A percentile compares a stretch with the other conserved stretches of the same genome.
Conservation (phyloP, 768 basidiomycete genomes). For the Steccherinum ochraceum region DNA sequence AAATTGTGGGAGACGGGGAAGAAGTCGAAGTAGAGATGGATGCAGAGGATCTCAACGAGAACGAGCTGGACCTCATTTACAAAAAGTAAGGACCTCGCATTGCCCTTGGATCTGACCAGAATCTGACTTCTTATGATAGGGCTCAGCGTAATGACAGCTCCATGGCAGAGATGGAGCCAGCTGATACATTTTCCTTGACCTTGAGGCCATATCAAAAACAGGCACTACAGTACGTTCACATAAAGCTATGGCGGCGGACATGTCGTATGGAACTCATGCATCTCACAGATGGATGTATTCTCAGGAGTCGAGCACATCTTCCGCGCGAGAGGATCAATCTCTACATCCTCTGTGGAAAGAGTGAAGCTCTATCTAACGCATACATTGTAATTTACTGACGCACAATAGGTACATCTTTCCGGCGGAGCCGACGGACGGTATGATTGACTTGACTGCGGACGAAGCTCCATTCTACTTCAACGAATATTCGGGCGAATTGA, state of each 20-base stretch:
- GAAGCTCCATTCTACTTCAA: constrained; percentile 85
- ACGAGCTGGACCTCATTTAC: constrained; percentile 80
- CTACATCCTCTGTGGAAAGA: constrained; percentile 96
- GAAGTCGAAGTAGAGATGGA: constrained; percentile 79
- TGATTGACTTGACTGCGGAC: constrained; percentile 77
- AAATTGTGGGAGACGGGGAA: constrained; percentile 76
- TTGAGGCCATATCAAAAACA: constrained; percentile 92
- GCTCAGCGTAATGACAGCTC: constrained; percentile 76
- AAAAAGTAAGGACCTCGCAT: constrained; percentile 47
- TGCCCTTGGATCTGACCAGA: no score
- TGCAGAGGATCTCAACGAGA: constrained; percentile 73
- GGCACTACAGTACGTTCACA: constrained; percentile 44
- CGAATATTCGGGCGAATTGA: constrained; percentile 86
- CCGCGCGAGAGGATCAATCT: constrained; percentile 61
- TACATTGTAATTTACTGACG: no score
- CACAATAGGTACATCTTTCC: constrained; percentile 69
- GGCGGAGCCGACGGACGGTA: constrained; percentile 43
- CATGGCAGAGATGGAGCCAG: constrained; percentile 79
- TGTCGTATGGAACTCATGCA: background rate
- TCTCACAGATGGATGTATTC: constrained; percentile 83
- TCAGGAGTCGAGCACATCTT: constrained; percentile 67
- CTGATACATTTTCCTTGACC: constrained; percentile 65
- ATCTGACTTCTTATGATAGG: constrained; percentile 32
- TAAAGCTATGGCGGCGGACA: no score
- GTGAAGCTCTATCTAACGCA: constrained; percentile 46